Evolutionary conservation across 148 eudicot genomes (phyloP).

Genomic region (Vaccinium corymbosum): DNA sequence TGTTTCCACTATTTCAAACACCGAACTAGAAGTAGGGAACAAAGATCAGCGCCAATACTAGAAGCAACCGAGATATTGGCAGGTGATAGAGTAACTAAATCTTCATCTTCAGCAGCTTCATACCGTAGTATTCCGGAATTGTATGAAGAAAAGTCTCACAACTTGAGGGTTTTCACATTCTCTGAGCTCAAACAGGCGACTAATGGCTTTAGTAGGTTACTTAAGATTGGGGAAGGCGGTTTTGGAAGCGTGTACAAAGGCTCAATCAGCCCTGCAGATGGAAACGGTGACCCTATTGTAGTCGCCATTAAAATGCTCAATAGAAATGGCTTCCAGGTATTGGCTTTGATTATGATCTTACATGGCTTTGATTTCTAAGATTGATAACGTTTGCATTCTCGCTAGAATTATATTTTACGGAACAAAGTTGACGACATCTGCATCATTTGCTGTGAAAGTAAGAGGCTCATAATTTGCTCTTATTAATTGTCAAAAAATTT

Average conservation of each 20-base stretch:
- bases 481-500: background rate
- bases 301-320: conserved; percentile 83
- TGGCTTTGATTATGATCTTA: background rate
- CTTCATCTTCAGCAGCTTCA: conserved; percentile 44
- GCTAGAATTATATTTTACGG: background rate
- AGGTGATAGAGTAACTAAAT: conserved; percentile 31
- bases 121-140: conserved; percentile 54
- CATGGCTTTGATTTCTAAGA: background rate
- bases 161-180: conserved; percentile 54
- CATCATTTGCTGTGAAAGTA: background rate
- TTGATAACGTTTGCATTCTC: background rate
- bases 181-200: conserved; percentile 64
- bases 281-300: conserved; percentile 29
- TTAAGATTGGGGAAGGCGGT: conserved; percentile 94
- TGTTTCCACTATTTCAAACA: conserved; percentile 71
- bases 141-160: conserved; percentile 65
- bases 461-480: background rate
- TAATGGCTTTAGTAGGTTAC: conserved; percentile 49
- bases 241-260: conserved; percentile 83
- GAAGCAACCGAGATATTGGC: conserved; percentile 38
- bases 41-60: conserved; percentile 68
- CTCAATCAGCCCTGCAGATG: conserved; percentile 46
- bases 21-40: conserved; percentile 33
- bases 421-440: background rate
- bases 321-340: conserved; percentile 76